A percentile compares a stretch with the other conserved stretches of the same genome.
phyloP scores from a whole-genome alignment of 257 asterid genomes.

The Craterostigma plantagineum region DNA sequence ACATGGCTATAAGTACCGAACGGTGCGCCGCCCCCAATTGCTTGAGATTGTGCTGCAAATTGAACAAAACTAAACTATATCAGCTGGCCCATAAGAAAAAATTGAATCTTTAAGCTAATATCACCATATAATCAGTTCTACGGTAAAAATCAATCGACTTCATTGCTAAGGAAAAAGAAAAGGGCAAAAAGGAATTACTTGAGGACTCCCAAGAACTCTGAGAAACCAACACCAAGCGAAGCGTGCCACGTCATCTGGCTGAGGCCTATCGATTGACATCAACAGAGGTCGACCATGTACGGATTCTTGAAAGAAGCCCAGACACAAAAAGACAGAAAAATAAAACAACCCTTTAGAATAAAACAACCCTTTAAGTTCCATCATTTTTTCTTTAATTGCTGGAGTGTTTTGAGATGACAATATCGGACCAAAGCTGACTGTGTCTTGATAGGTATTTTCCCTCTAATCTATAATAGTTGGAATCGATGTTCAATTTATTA shows the following conservation, averaged over 20 bases:
- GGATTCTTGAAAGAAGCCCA: constrained; percentile 12
- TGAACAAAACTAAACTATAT: constrained; percentile 3
- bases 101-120: too few species aligned
- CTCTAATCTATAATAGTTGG: too few species aligned
- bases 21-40: constrained; percentile 77
- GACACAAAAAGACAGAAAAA: too few species aligned
- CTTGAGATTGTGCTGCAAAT: constrained; percentile 67
- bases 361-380: too few species aligned
- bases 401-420: too few species aligned
- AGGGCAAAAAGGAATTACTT: constrained; percentile 13
- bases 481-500: too few species aligned
- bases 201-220: constrained; percentile 76
- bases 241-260: constrained; percentile 35
- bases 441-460: too few species aligned
- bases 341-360: too few species aligned
- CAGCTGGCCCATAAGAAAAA: constrained; percentile 3
- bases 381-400: too few species aligned
- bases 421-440: too few species aligned
- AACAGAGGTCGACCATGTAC: constrained; percentile 33
- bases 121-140: too few species aligned
- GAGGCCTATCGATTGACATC: constrained; percentile 26
- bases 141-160: neutral
- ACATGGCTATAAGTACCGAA: constrained; percentile 36
- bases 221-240: constrained; percentile 85
- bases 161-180: neutral